Conservation (phyloP, 2,329 filamentous ascomycete species). For the Xylariaceae sp. region DNA sequence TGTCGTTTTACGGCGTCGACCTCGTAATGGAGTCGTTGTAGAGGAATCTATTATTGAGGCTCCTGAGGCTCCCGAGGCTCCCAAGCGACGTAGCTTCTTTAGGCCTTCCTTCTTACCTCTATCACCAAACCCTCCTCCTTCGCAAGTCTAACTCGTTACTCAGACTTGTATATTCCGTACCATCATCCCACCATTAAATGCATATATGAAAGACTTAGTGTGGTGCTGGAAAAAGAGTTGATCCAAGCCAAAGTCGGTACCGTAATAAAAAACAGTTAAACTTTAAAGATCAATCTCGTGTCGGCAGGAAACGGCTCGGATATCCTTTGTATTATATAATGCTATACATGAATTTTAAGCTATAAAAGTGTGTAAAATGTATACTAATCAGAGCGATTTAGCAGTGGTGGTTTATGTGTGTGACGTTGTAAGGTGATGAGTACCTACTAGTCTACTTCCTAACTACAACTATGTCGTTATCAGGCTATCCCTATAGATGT, state of each 20-base stretch:
- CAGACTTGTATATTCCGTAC: background rate
- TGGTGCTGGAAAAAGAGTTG: background rate
- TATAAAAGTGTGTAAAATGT: no score
- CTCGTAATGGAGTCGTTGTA: background rate
- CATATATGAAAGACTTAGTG: background rate
- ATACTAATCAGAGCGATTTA: no score
- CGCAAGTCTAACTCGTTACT: background rate
- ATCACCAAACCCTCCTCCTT: background rate
- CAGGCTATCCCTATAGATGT: no score
- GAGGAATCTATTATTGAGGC: no score
- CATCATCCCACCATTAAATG: background rate
- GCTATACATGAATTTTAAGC: background rate
- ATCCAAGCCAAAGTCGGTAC: no score
- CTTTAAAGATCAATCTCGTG: no score
- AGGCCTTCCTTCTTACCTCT: background rate
- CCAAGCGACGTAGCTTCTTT: background rate
- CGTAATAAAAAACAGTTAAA: no score
- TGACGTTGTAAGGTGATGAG: no score
- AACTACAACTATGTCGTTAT: no score
- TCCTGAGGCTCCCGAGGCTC: background rate
- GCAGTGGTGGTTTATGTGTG: no score
- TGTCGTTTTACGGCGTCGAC: background rate
- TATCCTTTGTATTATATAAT: background rate
- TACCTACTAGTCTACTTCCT: no score
- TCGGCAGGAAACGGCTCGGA: background rate